These are phyloP conservation scores for Hepatocystis sp. DNA, from an alignment of 169 alveolate species.

Conservation along the genomic window DNA sequence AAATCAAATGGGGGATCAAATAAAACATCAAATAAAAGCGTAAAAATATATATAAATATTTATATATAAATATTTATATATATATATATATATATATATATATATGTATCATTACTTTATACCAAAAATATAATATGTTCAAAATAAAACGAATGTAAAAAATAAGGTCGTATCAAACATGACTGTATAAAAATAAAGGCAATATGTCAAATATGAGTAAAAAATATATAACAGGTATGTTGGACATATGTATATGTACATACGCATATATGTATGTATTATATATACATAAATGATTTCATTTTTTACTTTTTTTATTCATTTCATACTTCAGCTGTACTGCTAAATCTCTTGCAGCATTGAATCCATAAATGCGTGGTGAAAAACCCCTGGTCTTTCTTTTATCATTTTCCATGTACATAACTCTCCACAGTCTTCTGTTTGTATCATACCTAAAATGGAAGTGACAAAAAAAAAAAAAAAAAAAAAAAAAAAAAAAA, in stretches of 20 bases:
- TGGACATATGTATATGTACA: too few species aligned
- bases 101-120: too few species aligned
- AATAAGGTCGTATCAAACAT: too few species aligned
- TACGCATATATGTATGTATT: too few species aligned
- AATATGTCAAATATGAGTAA: neutral
- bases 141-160: too few species aligned
- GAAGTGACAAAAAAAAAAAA: neutral
- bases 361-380: conserved; percentile 68
- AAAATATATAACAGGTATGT: too few species aligned
- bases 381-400: conserved; percentile 69
- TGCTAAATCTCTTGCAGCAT: conserved; percentile 59
- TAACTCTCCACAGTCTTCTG: conserved; percentile 68
- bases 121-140: too few species aligned
- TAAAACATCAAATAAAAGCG: too few species aligned
- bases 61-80: neutral
- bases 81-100: neutral
- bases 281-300: conserved; percentile 1
- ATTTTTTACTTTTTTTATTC: conserved; percentile 61
- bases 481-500: neutral
- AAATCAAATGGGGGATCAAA: too few species aligned
- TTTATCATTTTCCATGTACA: conserved; percentile 73
- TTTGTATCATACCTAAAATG: conserved; percentile 52
- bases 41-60: too few species aligned
- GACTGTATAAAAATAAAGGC: neutral
- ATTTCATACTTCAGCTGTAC: conserved; percentile 68